Evolutionary conservation across 2,329 filamentous ascomycete species (phyloP).

Genomic region (Fusarium compactum): DNA sequence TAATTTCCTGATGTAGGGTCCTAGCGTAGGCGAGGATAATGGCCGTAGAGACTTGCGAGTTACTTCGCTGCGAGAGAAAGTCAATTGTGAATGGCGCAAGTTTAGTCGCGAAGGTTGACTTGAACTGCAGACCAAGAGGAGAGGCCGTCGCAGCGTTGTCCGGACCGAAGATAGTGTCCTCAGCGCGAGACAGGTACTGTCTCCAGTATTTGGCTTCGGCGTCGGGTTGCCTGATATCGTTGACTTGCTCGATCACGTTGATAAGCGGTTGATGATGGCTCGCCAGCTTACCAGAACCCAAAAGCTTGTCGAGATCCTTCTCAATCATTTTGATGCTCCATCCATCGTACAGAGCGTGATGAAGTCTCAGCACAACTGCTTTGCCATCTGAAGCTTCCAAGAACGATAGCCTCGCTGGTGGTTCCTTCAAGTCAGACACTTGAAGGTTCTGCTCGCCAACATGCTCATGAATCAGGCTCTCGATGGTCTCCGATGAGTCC

Average conservation of each 20-base stretch:
- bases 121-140: constrained; percentile 5
- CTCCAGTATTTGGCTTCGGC: constrained; percentile 13
- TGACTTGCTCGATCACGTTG: not conserved
- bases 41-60: not conserved
- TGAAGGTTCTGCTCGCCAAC: not conserved
- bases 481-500: not conserved
- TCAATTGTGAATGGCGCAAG: fast-evolving
- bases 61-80: not conserved
- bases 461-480: not conserved
- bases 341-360: constrained; percentile 27
- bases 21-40: constrained; percentile 15
- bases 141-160: fast-evolving
- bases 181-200: not conserved
- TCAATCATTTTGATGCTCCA: constrained; percentile 33
- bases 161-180: not conserved
- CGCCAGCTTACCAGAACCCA: fast-evolving
- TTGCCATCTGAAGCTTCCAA: constrained; percentile 7
- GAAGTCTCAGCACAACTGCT: constrained; percentile 21
- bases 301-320: not conserved
- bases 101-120: not conserved
- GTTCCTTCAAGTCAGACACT: constrained; percentile 7
- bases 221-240: not conserved
- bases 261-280: not conserved
- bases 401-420: constrained; percentile 2
- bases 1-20: not conserved